A percentile compares a stretch with the other conserved stretches of the same genome.
Evolutionary conservation across 1,284 basidiomycete genomes (phyloP).

Genomic region (Ustilago curta): DNA sequence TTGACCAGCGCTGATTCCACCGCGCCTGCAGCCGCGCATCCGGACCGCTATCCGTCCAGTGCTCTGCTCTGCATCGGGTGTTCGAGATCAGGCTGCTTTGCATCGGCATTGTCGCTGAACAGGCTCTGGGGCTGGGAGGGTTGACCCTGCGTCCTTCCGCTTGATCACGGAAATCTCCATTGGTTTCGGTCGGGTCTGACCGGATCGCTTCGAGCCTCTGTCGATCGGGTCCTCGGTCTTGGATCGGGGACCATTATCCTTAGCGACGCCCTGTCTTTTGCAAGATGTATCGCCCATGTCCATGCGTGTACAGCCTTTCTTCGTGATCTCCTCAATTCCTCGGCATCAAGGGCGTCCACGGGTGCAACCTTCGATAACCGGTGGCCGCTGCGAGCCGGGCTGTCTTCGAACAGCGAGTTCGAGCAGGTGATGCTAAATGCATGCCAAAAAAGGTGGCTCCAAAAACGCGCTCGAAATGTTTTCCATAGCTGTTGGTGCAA

Average conservation of each 20-base stretch:
- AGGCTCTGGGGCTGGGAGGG: too few species aligned
- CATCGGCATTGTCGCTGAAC: neutral
- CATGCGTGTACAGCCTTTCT: too few species aligned
- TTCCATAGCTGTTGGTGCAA: too few species aligned
- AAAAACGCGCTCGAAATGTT: neutral
- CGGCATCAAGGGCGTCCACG: too few species aligned
- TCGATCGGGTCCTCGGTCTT: neutral
- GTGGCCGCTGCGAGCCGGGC: too few species aligned
- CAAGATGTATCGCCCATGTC: too few species aligned
- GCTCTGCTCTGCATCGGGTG: neutral
- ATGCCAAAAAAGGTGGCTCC: too few species aligned
- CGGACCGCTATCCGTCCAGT: slow-evolving; percentile 2
- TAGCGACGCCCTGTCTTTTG: too few species aligned
- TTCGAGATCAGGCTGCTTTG: neutral
- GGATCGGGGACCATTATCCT: neutral
- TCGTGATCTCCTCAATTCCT: too few species aligned
- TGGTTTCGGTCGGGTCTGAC: neutral
- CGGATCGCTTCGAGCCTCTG: neutral
- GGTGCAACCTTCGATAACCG: too few species aligned
- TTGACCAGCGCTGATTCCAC: neutral
- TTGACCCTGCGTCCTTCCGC: neutral
- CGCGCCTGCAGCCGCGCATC: neutral
- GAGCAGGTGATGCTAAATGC: too few species aligned
- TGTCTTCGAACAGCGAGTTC: too few species aligned
- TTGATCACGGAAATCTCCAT: slow-evolving; percentile 3